A percentile compares a stretch with the other conserved stretches of the same genome.
Evolutionary conservation across 2,329 filamentous ascomycete species (phyloP).

Genomic region (Hypoxylon sp.): DNA sequence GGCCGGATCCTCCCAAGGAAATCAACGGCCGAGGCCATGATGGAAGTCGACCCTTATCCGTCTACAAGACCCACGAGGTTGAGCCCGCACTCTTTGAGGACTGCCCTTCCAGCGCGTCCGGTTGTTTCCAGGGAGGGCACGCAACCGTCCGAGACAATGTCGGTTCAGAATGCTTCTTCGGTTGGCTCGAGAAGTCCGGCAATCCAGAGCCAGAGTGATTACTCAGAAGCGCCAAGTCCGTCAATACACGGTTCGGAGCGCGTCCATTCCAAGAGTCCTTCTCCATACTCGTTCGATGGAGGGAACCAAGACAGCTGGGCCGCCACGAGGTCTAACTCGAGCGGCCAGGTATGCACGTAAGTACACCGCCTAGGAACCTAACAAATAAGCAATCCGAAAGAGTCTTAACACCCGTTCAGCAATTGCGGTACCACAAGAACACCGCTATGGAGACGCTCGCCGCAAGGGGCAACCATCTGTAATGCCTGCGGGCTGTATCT

Average conservation of each 20-base stretch:
- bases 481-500: constrained; percentile 96
- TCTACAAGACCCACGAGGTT: constrained; percentile 34
- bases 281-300: constrained; percentile 40
- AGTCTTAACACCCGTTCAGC: constrained; percentile 57
- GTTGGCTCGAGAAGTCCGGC: constrained; percentile 40
- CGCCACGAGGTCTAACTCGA: constrained; percentile 26
- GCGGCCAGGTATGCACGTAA: constrained; percentile 48
- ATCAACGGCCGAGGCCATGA: constrained; percentile 31
- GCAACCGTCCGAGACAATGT: constrained; percentile 36
- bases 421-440: constrained; percentile 96
- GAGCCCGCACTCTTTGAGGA: constrained; percentile 39
- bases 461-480: constrained; percentile 92
- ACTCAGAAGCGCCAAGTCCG: constrained; percentile 42
- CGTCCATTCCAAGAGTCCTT: constrained; percentile 44
- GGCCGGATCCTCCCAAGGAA: constrained; percentile 7
- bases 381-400: not conserved
- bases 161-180: constrained; percentile 33
- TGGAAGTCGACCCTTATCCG: constrained; percentile 37
- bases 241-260: constrained; percentile 43
- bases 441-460: constrained; percentile 92
- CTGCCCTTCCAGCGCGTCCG: constrained; percentile 44
- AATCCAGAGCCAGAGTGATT: constrained; percentile 38
- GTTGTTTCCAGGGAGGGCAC: constrained; percentile 39
- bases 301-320: constrained; percentile 34
- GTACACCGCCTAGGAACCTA: constrained; percentile 6